Conservation (phyloP, 768 basidiomycete genomes). For the Tulasnella sp. region DNA sequence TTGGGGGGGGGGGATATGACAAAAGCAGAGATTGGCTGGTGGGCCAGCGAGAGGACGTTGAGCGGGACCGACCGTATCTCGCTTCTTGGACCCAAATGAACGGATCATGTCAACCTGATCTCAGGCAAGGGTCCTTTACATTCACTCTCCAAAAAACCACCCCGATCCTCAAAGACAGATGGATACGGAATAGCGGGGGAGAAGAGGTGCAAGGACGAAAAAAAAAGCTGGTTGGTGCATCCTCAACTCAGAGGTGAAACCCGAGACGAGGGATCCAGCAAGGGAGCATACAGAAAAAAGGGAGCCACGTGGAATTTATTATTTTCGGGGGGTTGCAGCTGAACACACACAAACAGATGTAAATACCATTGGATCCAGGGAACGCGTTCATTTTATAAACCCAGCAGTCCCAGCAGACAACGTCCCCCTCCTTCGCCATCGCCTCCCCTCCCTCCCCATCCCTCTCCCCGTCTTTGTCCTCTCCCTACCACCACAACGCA, state of each 20-base stretch:
- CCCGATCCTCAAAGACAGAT: background rate
- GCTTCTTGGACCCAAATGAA: slow-evolving; percentile 4
- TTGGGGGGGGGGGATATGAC: background rate
- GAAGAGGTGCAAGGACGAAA: background rate
- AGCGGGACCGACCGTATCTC: slow-evolving; percentile 6
- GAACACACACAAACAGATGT: slow-evolving; percentile 7
- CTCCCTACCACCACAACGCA: background rate
- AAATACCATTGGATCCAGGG: background rate
- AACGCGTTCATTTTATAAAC: slow-evolving; percentile 3
- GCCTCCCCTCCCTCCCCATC: background rate
- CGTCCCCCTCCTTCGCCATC: slow-evolving; percentile 9
- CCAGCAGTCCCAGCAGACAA: background rate
- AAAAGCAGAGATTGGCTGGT: background rate
- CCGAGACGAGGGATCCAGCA: background rate
- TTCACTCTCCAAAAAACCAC: slow-evolving; percentile 3
- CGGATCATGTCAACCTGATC: slow-evolving; percentile 6
- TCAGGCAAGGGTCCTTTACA: background rate
- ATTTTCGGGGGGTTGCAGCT: background rate
- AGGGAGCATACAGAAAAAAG: background rate
- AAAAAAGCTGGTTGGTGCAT: background rate
- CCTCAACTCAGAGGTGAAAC: background rate
- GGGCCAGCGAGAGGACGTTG: background rate
- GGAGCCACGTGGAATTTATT: slow-evolving; percentile 13
- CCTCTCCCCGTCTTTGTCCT: background rate
- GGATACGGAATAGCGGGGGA: background rate